Evolutionary conservation across 805 yeast genomes (phyloP), one percentile per base, ranked within the genome.

Genomic region (Candida patagonica): DNA sequence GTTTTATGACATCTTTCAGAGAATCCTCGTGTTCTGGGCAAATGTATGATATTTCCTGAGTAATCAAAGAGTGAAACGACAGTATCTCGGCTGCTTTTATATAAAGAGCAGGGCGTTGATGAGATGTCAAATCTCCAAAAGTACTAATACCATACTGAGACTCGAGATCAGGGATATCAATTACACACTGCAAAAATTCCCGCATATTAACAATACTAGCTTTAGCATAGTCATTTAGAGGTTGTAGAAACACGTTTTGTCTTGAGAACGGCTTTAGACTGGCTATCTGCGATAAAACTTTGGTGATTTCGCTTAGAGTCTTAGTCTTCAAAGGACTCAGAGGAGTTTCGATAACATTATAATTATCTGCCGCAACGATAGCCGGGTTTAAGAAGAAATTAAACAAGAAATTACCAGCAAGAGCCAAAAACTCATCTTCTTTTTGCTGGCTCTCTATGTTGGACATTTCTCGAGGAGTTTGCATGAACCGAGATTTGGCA

Each of bases 191-290:
- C 38, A 80, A 60, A 6, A 74, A 55, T 0, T 58, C 53, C 26
- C 71, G 60, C 34, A 76, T 67, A 9, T 67, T 62, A 6, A 67
- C 76, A 5, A 64, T 60, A 6, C 76, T 68, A 10, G 71, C 62
- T 38, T 64, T 67, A 31, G 86, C 70, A 52, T 74, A 83, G 32
- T 81, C 88, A 56, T 83, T 83, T 53, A 85, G 65, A 1, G 95
- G 94, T 54, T 82, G 87, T 49, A 85, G 60, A 56, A 76, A 85
- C 35, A 78, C 73, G 48, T 81, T 77, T 22, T 69, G 69, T 1
- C 61, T 48, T 10, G 71, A 73, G 60, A 86, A 85, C 1, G 83
- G 74, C 45, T 71, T 68, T 77, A 85, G 76, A 3, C 76, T 58
- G 17, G 81, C 78, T 26, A 82, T 57, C 56, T 84, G 94, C 24